Percentiles rank a stretch among this genome's conserved stretches.
phyloP scores from a whole-genome alignment of 1,139 yeast species.

The Sugiyamaella pinicola region DNA sequence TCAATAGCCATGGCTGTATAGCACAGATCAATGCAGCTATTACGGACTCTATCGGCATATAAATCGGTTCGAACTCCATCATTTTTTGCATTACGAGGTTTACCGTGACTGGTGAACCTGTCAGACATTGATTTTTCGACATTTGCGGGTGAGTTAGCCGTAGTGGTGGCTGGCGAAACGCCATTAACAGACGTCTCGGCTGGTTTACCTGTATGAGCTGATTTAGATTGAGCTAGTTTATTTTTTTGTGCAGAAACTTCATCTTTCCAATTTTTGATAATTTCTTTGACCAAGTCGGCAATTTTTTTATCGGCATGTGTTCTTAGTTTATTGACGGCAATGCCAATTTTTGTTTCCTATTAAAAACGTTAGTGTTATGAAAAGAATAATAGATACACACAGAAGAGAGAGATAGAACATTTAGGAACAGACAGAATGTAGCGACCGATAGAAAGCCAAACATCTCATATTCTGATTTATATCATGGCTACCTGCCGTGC shows the following conservation, averaged over 20 bases:
- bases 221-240: constrained; percentile 21
- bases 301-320: constrained; percentile 68
- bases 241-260: constrained; percentile 76
- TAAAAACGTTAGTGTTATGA: neutral
- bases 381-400: no score
- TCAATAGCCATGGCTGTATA: constrained; percentile 90
- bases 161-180: constrained; percentile 23
- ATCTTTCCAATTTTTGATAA: constrained; percentile 89
- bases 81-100: constrained; percentile 69
- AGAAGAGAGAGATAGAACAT: no score
- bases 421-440: no score
- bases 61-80: constrained; percentile 76
- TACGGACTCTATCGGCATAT: constrained; percentile 76
- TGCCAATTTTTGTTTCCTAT: constrained; percentile 95
- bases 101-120: constrained; percentile 36
- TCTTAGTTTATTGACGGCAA: constrained; percentile 87
- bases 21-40: constrained; percentile 78
- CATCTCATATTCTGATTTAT: no score
- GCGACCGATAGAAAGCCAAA: no score
- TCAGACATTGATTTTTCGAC: constrained; percentile 18
- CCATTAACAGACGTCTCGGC: constrained; percentile 30
- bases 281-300: constrained; percentile 69
- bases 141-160: constrained; percentile 23
- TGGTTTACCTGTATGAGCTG: constrained; percentile 30
- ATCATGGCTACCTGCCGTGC: no score